Conservation (phyloP, 371 early-diverging fungal species). For the Nematocida sp. region DNA sequence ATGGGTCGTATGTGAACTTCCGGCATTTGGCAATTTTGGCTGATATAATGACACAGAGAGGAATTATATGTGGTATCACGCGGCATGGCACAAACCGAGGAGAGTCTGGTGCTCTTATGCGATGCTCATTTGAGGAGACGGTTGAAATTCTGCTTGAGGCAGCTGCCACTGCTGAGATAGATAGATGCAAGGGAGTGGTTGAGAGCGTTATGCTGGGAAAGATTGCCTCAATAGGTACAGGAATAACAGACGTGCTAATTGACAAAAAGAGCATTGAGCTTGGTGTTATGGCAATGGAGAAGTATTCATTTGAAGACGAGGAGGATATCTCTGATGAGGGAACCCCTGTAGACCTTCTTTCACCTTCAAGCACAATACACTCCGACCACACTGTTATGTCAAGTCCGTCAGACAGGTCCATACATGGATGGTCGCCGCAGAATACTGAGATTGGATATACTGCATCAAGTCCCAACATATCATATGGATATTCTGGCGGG, state of each 20-base stretch:
- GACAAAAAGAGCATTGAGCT: constrained; percentile 65
- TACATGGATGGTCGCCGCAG: constrained; percentile 16
- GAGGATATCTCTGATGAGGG: constrained; percentile 42
- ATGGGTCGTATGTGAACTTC: constrained; percentile 96
- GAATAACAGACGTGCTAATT: constrained; percentile 78
- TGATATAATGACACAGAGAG: constrained; percentile 94
- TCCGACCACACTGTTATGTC: not conserved
- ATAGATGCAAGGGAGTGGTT: constrained; percentile 87
- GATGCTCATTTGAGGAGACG: constrained; percentile 98
- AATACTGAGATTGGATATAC: constrained; percentile 6
- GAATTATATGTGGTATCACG: constrained; percentile 89
- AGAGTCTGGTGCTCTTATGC: constrained; percentile 80
- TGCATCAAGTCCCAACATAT: not conserved
- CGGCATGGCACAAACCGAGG: constrained; percentile 96
- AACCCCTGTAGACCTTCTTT: constrained; percentile 30
- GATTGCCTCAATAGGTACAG: constrained; percentile 93
- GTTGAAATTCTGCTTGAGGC: constrained; percentile 97
- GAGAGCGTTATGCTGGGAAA: constrained; percentile 97
- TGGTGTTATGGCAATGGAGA: constrained; percentile 53
- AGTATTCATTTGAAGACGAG: constrained; percentile 62
- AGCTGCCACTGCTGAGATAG: constrained; percentile 83
- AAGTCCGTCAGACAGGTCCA: not conserved
- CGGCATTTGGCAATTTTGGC: constrained; percentile 89
- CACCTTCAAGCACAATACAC: constrained; percentile 7
- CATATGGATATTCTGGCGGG: too few relatives aligned